phyloP scores from a whole-genome alignment of 2,329 filamentous ascomycete species.

The Pestalotiopsis sp. region DNA sequence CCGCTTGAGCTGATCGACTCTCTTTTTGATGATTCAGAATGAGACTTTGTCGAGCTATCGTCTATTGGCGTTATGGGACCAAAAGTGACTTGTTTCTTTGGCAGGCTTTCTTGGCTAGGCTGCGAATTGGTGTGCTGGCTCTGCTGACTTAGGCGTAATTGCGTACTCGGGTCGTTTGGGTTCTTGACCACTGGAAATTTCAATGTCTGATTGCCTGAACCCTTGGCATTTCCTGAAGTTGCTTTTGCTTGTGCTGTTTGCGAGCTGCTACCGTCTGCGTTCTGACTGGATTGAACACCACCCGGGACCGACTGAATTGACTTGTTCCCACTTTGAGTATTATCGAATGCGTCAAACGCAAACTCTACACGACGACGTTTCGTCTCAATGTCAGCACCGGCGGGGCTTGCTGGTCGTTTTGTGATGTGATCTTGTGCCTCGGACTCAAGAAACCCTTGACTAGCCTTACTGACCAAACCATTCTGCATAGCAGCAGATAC shows the following conservation, averaged over 20 bases:
- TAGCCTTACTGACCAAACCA: conserved; percentile 37
- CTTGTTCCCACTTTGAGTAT: not conserved
- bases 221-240: conserved; percentile 40
- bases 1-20: conserved; percentile 20
- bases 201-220: conserved; percentile 43
- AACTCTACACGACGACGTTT: conserved; percentile 33
- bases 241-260: conserved; percentile 32
- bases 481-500: conserved; percentile 43
- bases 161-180: conserved; percentile 65
- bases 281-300: conserved; percentile 9
- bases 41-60: conserved; percentile 9
- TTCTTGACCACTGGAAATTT: conserved; percentile 80
- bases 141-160: conserved; percentile 68
- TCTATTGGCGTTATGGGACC: conserved; percentile 22
- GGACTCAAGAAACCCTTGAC: not conserved
- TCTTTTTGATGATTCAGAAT: conserved; percentile 17
- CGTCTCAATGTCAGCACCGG: conserved; percentile 17
- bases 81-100: conserved; percentile 39
- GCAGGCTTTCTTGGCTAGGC: conserved; percentile 40
- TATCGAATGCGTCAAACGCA: conserved; percentile 12
- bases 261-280: conserved; percentile 18
- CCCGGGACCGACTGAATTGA: conserved; percentile 6
- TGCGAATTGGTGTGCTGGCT: conserved; percentile 63
- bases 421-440: not conserved
- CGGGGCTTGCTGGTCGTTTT: not conserved